These are phyloP conservation scores for Tremella fuciformis DNA, from an alignment of 768 basidiomycete species.

Conservation along the genomic window DNA sequence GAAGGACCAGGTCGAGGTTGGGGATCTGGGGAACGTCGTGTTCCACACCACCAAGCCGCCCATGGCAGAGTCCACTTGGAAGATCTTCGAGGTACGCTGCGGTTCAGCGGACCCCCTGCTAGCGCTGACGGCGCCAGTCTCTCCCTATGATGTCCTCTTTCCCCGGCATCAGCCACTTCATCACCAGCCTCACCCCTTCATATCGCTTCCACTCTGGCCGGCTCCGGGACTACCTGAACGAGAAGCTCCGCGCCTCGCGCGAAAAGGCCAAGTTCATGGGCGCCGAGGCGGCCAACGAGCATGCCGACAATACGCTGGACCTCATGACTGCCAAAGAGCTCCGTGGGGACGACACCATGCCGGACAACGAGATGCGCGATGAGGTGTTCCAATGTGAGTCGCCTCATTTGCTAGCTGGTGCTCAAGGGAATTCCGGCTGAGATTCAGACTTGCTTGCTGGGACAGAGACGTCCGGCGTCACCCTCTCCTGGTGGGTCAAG, in stretches of 20 bases:
- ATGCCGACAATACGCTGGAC: conserved; percentile 46
- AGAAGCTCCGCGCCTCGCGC: conserved; percentile 21
- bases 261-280: conserved; percentile 21
- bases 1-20: neutral
- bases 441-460: conserved; percentile 36
- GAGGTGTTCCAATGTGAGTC: conserved; percentile 40
- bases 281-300: conserved; percentile 26
- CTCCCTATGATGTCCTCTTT: conserved; percentile 32
- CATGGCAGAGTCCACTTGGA: conserved; percentile 19
- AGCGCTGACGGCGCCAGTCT: neutral
- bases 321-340: conserved; percentile 36
- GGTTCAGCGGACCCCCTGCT: neutral
- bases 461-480: conserved; percentile 37
- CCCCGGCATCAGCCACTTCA: conserved; percentile 28
- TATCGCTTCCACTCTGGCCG: conserved; percentile 16
- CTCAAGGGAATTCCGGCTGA: too few relatives aligned
- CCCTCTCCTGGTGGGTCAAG: conserved; percentile 41
- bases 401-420: neutral
- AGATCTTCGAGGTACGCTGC: conserved; percentile 24
- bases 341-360: conserved; percentile 32
- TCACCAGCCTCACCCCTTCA: conserved; percentile 19
- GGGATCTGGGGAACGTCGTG: conserved; percentile 17
- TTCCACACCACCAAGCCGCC: conserved; percentile 22
- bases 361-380: conserved; percentile 38
- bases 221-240: conserved; percentile 25